Conservation (phyloP, 2,329 filamentous ascomycete genomes). For the Falciphora oryzae region DNA sequence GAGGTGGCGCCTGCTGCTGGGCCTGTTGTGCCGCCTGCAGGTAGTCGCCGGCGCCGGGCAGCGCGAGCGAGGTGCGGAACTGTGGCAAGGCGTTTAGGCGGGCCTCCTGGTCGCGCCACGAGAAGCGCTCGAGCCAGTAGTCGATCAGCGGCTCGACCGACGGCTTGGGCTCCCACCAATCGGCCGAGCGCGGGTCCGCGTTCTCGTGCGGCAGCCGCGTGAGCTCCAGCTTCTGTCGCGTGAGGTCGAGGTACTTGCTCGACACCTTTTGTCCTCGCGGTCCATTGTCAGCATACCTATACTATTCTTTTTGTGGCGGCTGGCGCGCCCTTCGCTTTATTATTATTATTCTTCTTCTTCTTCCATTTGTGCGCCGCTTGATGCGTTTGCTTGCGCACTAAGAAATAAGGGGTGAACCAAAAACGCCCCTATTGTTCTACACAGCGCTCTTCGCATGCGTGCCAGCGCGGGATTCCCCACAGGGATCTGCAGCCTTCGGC, state of each 20-base stretch:
- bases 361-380: neutral
- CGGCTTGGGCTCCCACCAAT: slow-evolving; percentile 56
- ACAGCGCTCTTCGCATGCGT: neutral
- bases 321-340: neutral
- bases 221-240: slow-evolving; percentile 60
- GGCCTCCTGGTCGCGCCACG: slow-evolving; percentile 56
- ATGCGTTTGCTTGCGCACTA: neutral
- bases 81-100: slow-evolving; percentile 58
- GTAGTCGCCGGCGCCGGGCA: slow-evolving; percentile 23
- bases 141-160: slow-evolving; percentile 60
- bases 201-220: slow-evolving; percentile 58
- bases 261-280: slow-evolving; percentile 44
- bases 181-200: slow-evolving; percentile 37
- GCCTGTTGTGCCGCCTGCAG: slow-evolving; percentile 23
- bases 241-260: slow-evolving; percentile 60
- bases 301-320: neutral
- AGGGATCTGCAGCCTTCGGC: neutral
- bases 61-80: slow-evolving; percentile 51
- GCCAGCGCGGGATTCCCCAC: neutral
- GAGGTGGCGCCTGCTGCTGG: slow-evolving; percentile 32
- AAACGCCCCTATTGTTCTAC: no score
- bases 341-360: neutral
- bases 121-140: slow-evolving; percentile 61
- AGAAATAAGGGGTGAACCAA: neutral
- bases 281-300: slow-evolving; percentile 22